Conservation (phyloP, 441 rosid species). For the Corymbia citriodora region DNA sequence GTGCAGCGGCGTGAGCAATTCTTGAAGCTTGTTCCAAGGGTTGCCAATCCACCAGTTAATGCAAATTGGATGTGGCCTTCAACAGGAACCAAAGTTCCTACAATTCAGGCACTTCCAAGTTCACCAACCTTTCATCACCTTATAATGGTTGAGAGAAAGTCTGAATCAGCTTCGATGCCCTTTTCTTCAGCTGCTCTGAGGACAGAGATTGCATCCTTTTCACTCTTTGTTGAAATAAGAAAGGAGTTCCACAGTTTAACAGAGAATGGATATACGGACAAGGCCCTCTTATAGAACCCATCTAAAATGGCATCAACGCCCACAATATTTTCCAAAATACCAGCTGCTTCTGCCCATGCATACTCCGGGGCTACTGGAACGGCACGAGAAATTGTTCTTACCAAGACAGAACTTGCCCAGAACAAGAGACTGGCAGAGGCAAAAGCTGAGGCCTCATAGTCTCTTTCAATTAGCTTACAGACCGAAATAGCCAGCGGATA, state of each 20-base stretch:
- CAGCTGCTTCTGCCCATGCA: constrained; percentile 75
- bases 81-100: neutral
- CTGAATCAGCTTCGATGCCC: constrained; percentile 44
- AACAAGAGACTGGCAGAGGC: constrained; percentile 42
- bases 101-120: neutral
- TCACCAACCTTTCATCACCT: constrained; percentile 7
- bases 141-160: neutral
- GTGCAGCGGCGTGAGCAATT: neutral
- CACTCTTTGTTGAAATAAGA: constrained; percentile 14
- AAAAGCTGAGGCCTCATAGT: constrained; percentile 7
- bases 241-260: constrained; percentile 55
- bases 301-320: constrained; percentile 34
- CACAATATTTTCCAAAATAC: constrained; percentile 28
- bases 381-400: constrained; percentile 51
- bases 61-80: neutral
- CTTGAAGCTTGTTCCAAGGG: neutral
- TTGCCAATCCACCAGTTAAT: neutral
- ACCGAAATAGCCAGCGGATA: constrained; percentile 63
- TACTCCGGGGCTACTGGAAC: constrained; percentile 80
- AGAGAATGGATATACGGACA: constrained; percentile 70
- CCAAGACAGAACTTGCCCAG: constrained; percentile 68
- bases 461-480: constrained; percentile 38
- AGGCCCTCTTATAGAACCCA: constrained; percentile 57
- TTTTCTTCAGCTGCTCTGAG: constrained; percentile 53
- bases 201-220: constrained; percentile 22